Base-by-base conservation (phyloP, 2,329 filamentous ascomycete species). In the Paraphaeosphaeria sporulosa region DNA sequence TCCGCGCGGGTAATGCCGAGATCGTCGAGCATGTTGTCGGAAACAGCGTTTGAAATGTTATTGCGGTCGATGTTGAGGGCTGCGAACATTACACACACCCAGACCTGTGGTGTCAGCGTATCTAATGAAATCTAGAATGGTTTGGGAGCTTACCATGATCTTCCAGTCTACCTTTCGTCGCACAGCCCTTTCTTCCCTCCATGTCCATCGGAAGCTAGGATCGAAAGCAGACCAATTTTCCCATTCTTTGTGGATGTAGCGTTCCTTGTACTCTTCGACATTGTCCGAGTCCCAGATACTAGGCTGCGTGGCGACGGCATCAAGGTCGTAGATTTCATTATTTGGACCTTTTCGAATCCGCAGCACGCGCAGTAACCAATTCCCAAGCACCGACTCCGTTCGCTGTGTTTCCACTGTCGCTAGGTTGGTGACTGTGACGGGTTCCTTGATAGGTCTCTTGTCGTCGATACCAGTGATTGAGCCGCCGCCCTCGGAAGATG, bases 201-300 rank as follows among this genome's bases (percentile, higher is more conserved):
- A 71, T 0, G 81, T 82, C 86, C 85, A 88, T 55, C 79, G 75
- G 43, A 81, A 83, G 1, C 72, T 68, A 1, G 85, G 84, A 62
- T 87, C 85, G 65, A 82, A 87, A 46, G 84, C 79, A 68, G 87
- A 85, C 19, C 79, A 75, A n/a, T 84, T 84, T 65, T 88, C 85
- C 67, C 87, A 88, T 44, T 66, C 17, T 19, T 57, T 57, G 44
- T 64, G 62, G 27, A 64, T 64, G 13, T 61, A 57, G 6, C 55
- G 30, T 38, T 55, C 52, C 17, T 64, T 64, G 27, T 59, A 47
- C 32, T 56, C 53, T 32, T 56, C 53, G 6, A 48, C 53, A 19
- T 56, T 56, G 1, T 49, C 60, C 4, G 42, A 32, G 25, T 62
- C 62, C 57, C 56, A 62, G 10, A 64, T 60, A 38, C 57, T 60